Percentiles rank a stretch among this genome's conserved stretches.
These are phyloP conservation scores for Candida koratica DNA, from an alignment of 805 yeast species.

Conservation along the genomic window DNA sequence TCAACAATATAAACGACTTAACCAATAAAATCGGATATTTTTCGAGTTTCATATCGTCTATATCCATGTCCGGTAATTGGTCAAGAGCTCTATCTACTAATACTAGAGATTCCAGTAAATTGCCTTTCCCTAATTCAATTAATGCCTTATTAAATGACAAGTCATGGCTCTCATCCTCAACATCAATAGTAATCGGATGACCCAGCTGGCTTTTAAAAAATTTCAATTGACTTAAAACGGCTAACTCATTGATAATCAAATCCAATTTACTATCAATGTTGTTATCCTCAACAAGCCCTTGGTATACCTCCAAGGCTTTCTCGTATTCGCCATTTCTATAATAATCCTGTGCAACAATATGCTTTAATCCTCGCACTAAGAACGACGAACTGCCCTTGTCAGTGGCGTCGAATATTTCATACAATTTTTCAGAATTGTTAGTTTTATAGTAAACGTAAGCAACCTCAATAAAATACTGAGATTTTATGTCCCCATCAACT, in stretches of 20 bases:
- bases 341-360: constrained; percentile 51
- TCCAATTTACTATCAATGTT: constrained; percentile 46
- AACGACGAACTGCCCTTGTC: constrained; percentile 16
- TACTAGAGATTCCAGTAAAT: constrained; percentile 37
- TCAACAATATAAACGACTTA: constrained; percentile 50
- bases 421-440: constrained; percentile 37
- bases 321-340: constrained; percentile 44
- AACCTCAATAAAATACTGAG: constrained; percentile 43
- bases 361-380: constrained; percentile 36
- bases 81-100: constrained; percentile 45
- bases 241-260: constrained; percentile 61
- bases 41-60: constrained; percentile 50
- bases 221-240: constrained; percentile 53
- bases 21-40: constrained; percentile 60
- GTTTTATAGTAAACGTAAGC: constrained; percentile 60
- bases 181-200: constrained; percentile 3
- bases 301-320: constrained; percentile 46
- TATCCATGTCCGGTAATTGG: constrained; percentile 38
- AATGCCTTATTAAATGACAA: constrained; percentile 57
- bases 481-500: constrained; percentile 35
- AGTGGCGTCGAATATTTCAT: constrained; percentile 17
- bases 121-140: constrained; percentile 40
- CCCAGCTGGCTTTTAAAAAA: constrained; percentile 7
- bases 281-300: constrained; percentile 29
- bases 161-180: constrained; percentile 40